phyloP scores from a whole-genome alignment of 179 eudicot species.

The Kewa caespitosa region DNA sequence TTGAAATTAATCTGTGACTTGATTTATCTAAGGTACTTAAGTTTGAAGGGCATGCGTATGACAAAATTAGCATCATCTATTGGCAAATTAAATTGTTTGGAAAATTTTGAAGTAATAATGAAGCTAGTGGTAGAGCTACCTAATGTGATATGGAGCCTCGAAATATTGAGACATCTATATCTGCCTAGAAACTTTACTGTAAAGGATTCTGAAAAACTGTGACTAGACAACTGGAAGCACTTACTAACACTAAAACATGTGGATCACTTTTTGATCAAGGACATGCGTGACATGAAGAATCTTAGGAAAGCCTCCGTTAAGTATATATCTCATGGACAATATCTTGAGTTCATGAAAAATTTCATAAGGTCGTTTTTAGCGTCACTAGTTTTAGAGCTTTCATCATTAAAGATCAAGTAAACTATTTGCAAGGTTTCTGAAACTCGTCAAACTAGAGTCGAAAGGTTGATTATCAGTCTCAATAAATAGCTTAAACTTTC shows the following conservation, averaged over 20 bases:
- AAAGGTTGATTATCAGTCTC: constrained; percentile 24
- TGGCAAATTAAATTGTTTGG: constrained; percentile 25
- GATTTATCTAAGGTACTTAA: constrained; percentile 39
- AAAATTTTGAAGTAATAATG: constrained; percentile 43
- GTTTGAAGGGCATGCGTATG: constrained; percentile 27
- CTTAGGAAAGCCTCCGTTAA: constrained; percentile 30
- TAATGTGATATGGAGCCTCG: constrained; percentile 32
- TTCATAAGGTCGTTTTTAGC: constrained; percentile 22
- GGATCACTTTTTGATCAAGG: constrained; percentile 17
- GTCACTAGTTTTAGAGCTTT: constrained; percentile 25
- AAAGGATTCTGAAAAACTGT: constrained; percentile 25
- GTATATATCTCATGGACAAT: constrained; percentile 26
- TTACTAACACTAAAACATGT: constrained; percentile 37
- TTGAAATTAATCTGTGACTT: constrained; percentile 35
- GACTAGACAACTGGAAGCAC: constrained; percentile 27
- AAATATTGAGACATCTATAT: constrained; percentile 35
- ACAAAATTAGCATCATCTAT: constrained; percentile 35
- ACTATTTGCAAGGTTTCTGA: constrained; percentile 6
- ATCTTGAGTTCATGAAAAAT: constrained; percentile 31
- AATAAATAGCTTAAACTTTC: constrained; percentile 14
- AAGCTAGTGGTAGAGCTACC: constrained; percentile 30
- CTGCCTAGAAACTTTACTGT: constrained; percentile 31
- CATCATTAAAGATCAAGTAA: constrained; percentile 26
- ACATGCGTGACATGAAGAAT: constrained; percentile 27
- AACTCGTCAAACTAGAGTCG: constrained; percentile 33